Evolutionary conservation across 257 asterid genomes (phyloP).

Genomic region (Solanum sitiens): DNA sequence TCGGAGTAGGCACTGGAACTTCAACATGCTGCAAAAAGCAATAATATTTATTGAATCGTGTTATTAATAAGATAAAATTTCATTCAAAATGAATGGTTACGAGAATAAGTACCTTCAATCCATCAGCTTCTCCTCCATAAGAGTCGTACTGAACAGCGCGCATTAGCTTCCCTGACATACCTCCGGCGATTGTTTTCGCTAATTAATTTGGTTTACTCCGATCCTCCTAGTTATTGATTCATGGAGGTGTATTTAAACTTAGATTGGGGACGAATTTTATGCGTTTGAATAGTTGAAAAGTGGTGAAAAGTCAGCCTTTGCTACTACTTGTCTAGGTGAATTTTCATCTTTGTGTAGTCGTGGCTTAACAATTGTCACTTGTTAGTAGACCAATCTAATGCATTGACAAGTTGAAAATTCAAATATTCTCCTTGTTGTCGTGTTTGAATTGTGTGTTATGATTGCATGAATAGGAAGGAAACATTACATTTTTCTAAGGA

Average conservation of each 20-base stretch:
- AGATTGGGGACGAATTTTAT: neutral
- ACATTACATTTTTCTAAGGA: too few species aligned
- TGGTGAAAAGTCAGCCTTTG: neutral
- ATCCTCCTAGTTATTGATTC: neutral
- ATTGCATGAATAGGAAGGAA: neutral
- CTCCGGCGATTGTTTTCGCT: neutral
- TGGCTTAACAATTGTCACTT: neutral
- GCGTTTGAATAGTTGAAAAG: neutral
- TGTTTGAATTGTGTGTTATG: neutral
- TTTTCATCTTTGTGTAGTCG: neutral
- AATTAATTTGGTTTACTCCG: neutral
- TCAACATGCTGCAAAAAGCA: conserved; percentile 45
- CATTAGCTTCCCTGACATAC: neutral
- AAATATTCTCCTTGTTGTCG: neutral
- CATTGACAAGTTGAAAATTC: neutral
- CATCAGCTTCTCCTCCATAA: neutral
- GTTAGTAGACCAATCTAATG: neutral
- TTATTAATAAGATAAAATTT: neutral
- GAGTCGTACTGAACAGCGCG: neutral
- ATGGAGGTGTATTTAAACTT: neutral
- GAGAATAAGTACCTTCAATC: neutral
- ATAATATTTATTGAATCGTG: neutral
- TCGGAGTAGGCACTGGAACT: conserved; percentile 44
- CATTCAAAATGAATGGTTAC: neutral
- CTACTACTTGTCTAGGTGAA: neutral